Percentiles rank a stretch among this genome's conserved stretches.
Evolutionary conservation across 371 early-diverging fungal genomes (phyloP).

Genomic region (Nematocida displodere): DNA sequence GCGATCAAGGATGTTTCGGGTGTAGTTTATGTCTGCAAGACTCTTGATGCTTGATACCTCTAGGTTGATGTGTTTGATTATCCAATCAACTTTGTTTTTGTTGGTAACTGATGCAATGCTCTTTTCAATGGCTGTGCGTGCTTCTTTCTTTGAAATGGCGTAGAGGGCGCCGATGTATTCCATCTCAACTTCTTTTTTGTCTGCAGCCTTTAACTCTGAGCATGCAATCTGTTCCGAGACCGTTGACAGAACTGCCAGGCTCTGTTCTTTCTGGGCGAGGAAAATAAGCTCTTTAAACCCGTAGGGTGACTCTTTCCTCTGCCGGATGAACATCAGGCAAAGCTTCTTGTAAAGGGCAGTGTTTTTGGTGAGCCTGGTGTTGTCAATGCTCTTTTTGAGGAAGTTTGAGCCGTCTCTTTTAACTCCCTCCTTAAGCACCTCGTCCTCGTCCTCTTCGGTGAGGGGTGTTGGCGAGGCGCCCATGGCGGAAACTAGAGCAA

Average conservation of each 20-base stretch:
- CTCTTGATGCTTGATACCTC: slow-evolving; percentile 4
- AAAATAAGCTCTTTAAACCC: slow-evolving; percentile 40
- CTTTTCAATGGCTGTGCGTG: slow-evolving; percentile 11
- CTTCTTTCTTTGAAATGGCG: slow-evolving; percentile 19
- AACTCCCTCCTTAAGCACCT: slow-evolving; percentile 8
- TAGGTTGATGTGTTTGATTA: slow-evolving; percentile 20
- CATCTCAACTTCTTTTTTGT: slow-evolving; percentile 24
- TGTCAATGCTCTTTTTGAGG: slow-evolving; percentile 29
- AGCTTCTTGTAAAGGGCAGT: not conserved
- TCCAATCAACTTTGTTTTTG: slow-evolving; percentile 23
- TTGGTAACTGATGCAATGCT: not conserved
- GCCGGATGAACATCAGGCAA: slow-evolving; percentile 1
- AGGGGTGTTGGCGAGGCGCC: not conserved
- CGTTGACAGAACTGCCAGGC: not conserved
- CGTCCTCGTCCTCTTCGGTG: not conserved
- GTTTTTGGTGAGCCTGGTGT: not conserved
- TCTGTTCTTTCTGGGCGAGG: not conserved
- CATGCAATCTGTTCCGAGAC: not conserved
- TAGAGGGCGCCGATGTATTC: slow-evolving; percentile 16
- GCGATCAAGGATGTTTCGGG: slow-evolving; percentile 13
- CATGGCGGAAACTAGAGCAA: not conserved
- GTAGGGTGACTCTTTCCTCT: slow-evolving; percentile 34
- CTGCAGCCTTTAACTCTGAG: slow-evolving; percentile 14
- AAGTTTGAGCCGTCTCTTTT: slow-evolving; percentile 29
- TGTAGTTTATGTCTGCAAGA: slow-evolving; percentile 18